Percentiles rank a stretch among this genome's conserved stretches.
Conservation (phyloP, 192 early-diverging fungal species). For the Rhizophagus clarus region DNA sequence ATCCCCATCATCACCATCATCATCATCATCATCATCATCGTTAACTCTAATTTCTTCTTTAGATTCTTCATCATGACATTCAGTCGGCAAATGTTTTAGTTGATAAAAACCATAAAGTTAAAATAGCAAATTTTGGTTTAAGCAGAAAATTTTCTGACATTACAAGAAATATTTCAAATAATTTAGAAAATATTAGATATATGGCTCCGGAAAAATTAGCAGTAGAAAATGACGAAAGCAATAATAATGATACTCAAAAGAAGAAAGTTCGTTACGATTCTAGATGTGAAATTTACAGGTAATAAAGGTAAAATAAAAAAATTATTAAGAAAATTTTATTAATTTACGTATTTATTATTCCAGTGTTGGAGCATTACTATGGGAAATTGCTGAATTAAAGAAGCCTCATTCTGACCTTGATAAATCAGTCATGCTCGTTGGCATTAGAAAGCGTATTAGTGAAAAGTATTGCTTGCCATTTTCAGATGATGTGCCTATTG, state of each 20-base stretch:
- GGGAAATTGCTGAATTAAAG: too few relatives aligned
- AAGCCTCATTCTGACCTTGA: too few relatives aligned
- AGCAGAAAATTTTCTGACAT: neutral
- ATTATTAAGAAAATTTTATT: neutral
- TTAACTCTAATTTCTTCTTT: too few relatives aligned
- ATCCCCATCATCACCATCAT: too few relatives aligned
- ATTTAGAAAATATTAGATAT: constrained; percentile 17
- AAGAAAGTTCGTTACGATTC: neutral
- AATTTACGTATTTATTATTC: too few relatives aligned
- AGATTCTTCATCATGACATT: too few relatives aligned
- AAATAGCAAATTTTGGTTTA: too few relatives aligned
- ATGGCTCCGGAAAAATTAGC: constrained; percentile 19
- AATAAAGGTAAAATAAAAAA: neutral
- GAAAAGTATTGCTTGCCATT: neutral
- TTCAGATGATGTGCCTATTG: neutral
- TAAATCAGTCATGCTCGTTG: neutral
- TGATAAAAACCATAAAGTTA: too few relatives aligned
- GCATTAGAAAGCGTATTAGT: too few relatives aligned
- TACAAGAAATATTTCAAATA: constrained; percentile 5
- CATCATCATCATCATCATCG: too few relatives aligned
- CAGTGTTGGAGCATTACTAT: too few relatives aligned
- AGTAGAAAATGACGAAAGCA: neutral
- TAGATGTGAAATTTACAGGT: constrained; percentile 26
- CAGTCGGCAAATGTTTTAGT: too few relatives aligned
- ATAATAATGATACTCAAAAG: neutral